Conservation (phyloP, 2,329 filamentous ascomycete species). For the Colletotrichum godetiae region DNA sequence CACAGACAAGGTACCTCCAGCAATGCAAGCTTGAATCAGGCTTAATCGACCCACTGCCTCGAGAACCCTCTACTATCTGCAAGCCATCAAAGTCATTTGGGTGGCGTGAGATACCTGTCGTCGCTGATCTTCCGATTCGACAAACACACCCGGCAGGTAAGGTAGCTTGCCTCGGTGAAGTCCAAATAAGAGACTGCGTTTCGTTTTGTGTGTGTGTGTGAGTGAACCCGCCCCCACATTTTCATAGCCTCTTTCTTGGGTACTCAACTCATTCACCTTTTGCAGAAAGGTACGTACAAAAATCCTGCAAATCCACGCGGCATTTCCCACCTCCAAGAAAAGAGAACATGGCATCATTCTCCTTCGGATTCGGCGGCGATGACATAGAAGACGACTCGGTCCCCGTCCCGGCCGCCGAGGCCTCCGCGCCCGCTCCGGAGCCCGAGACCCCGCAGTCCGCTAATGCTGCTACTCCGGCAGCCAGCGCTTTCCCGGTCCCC, state of each 20-base stretch:
- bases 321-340: background rate
- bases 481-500: conserved; percentile 69
- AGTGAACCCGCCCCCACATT: conserved; percentile 28
- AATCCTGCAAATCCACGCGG: conserved; percentile 24
- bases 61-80: background rate
- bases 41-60: background rate
- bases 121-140: background rate
- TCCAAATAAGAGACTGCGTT: background rate
- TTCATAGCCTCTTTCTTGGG: conserved; percentile 1
- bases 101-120: background rate
- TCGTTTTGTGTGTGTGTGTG: background rate
- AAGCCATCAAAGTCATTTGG: background rate
- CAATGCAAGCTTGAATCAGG: background rate
- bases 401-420: conserved; percentile 36
- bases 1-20: background rate
- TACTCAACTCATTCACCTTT: background rate
- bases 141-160: background rate
- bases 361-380: conserved; percentile 72
- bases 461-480: conserved; percentile 22
- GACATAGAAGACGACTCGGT: conserved; percentile 66
- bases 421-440: conserved; percentile 34
- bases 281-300: conserved; percentile 13
- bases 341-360: conserved; percentile 57
- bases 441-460: conserved; percentile 41
- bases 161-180: background rate